Conservation (phyloP, 306 rosid genomes). For the Vigna mungo region DNA sequence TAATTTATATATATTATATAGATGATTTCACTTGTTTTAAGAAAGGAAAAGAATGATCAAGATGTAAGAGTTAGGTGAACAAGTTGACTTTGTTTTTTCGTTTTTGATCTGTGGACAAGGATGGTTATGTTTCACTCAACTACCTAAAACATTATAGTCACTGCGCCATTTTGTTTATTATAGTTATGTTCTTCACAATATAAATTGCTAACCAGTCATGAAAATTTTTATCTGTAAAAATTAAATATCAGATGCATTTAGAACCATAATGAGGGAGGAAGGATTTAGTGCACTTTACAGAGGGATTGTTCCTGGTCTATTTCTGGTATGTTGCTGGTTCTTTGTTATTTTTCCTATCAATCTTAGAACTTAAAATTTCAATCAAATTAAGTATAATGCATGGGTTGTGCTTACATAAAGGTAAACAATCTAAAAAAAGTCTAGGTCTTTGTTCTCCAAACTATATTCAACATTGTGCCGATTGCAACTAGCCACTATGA, state of each 20-base stretch:
- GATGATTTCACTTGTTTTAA: constrained; percentile 9
- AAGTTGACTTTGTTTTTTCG: constrained; percentile 7
- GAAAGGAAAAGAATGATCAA: constrained; percentile 27
- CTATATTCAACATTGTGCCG: background rate
- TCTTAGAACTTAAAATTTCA: constrained; percentile 27
- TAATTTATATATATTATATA: background rate
- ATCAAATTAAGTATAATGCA: constrained; percentile 1
- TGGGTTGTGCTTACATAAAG: constrained; percentile 25
- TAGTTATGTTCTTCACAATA: constrained; percentile 26
- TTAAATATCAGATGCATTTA: constrained; percentile 83
- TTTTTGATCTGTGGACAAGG: background rate
- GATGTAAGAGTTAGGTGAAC: background rate
- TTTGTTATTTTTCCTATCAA: constrained; percentile 32
- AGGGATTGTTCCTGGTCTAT: constrained; percentile 86
- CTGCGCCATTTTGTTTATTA: constrained; percentile 16
- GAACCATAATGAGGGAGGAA: constrained; percentile 89
- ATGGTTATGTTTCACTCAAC: constrained; percentile 15
- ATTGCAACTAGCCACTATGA: constrained; percentile 14
- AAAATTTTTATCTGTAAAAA: constrained; percentile 36
- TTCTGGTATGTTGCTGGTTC: constrained; percentile 72
- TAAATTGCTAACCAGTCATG: constrained; percentile 36
- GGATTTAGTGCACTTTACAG: constrained; percentile 81
- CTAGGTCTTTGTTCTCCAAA: background rate
- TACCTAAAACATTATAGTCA: constrained; percentile 17
- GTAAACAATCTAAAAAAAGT: background rate